phyloP scores from a whole-genome alignment of 495 filamentous ascomycete species.

The Penicillium simplicissimum region DNA sequence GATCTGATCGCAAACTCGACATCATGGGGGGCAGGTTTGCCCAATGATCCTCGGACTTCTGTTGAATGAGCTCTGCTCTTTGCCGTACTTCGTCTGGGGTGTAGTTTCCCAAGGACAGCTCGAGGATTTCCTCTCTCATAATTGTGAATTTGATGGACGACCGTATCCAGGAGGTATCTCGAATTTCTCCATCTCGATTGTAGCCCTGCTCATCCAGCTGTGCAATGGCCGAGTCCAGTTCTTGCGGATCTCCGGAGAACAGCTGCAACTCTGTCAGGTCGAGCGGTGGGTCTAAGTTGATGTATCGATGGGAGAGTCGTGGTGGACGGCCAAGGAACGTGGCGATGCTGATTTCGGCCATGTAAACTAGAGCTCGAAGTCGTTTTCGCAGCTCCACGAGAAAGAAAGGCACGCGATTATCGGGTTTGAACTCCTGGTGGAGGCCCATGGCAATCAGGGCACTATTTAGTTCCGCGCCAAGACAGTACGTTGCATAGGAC shows the following conservation, averaged over 20 bases:
- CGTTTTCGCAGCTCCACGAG: constrained; percentile 9
- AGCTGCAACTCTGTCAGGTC: constrained; percentile 3
- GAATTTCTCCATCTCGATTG: constrained; percentile 3
- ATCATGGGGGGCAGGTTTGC: not conserved
- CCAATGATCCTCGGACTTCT: constrained; percentile 3
- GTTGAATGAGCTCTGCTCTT: not conserved
- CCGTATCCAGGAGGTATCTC: not conserved
- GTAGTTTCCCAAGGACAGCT: constrained; percentile 6
- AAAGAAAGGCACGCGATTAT: constrained; percentile 2
- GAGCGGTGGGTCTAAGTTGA: constrained; percentile 3
- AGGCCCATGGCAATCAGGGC: constrained; percentile 2
- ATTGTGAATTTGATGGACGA: constrained; percentile 1
- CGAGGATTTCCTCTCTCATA: constrained; percentile 5
- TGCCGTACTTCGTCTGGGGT: constrained; percentile 6
- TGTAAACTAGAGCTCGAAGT: constrained; percentile 5
- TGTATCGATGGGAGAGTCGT: constrained; percentile 6
- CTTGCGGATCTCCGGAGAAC: constrained; percentile 5
- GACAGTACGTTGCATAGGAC: constrained; percentile 3
- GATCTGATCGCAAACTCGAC: not conserved
- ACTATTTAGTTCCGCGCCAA: constrained; percentile 5
- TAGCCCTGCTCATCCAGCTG: constrained; percentile 6
- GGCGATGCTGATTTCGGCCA: constrained; percentile 7
- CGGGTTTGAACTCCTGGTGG: constrained; percentile 1
- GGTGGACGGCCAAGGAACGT: constrained; percentile 6
- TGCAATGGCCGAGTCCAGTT: not conserved